Conservation (phyloP, 768 basidiomycete species). For the Trametes punicea region DNA sequence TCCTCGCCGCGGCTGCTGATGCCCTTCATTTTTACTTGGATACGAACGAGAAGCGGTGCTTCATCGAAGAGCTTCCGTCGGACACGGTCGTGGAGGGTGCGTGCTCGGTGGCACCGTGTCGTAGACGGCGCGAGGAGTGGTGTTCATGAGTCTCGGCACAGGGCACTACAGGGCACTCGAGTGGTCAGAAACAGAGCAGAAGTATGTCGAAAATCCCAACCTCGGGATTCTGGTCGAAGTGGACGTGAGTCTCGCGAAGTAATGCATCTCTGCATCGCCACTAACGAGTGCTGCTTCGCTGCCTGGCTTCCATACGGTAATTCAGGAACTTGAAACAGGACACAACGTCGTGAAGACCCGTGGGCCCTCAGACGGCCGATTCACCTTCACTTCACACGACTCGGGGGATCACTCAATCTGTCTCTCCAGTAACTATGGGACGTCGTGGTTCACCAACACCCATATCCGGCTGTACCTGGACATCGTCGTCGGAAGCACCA, state of each 20-base stretch:
- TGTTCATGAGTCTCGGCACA: constrained; percentile 29
- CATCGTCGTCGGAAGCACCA: constrained; percentile 85
- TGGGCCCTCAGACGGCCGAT: constrained; percentile 87
- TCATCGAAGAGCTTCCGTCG: constrained; percentile 92
- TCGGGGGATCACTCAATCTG: constrained; percentile 98
- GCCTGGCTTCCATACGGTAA: not conserved
- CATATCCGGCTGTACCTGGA: constrained; percentile 96
- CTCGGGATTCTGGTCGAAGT: constrained; percentile 92
- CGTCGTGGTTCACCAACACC: constrained; percentile 73
- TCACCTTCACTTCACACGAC: constrained; percentile 97
- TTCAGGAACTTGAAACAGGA: constrained; percentile 80
- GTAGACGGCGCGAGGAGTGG: not conserved
- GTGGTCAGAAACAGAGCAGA: constrained; percentile 73
- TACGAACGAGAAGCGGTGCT: constrained; percentile 89
- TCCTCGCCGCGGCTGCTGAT: constrained; percentile 45
- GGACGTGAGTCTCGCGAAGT: constrained; percentile 52
- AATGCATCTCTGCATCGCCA: not conserved
- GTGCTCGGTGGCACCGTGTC: constrained; percentile 18
- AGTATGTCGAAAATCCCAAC: constrained; percentile 66
- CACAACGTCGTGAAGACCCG: constrained; percentile 83
- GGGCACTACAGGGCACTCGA: constrained; percentile 92
- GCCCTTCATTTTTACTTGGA: constrained; percentile 98
- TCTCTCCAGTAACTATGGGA: constrained; percentile 85
- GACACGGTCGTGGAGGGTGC: constrained; percentile 94
- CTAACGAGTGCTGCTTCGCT: not conserved